Base-by-base conservation (phyloP, 106 monocot species). In the Dendrobium officinale region DNA sequence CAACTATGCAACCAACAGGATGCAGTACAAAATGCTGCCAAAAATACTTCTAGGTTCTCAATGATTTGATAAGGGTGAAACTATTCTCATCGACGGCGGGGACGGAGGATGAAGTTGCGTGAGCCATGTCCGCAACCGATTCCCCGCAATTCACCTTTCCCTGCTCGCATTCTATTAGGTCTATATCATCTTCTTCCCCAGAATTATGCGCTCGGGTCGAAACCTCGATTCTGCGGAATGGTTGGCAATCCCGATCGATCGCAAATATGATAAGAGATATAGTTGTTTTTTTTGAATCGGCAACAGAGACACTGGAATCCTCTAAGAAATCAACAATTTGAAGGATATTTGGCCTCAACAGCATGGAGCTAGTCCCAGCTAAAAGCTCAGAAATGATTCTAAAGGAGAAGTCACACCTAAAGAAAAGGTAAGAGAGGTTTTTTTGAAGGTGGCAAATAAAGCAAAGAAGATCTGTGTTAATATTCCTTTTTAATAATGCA, bases 21-120 rank as follows among this genome's bases (percentile, higher is more conserved):
- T 47, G 82, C 99, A 99, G 55, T 93, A 99, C 26, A 99, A 67
- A 40, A 93, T 75, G 64, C 93, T 89, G 59, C 95, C 92, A 67
- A 95, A 73, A 72, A 99, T 72, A 78, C 88, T 88, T 81, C 83
- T 87, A 55, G 37, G 88, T 79, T 99, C 91, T 27, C 95, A 85
- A 48, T 88, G 83, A 42, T 85, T 87, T 18, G 93, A 88, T 49
- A 96, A 75, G 37, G 99, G 91, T 66, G 94, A 90, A 72, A 78
- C 80, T 83, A 77, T 85, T 85, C 61, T 85, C 90, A 61, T 87
- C 89, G 47, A 82, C 82, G 67, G 85, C 22, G 22, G 80, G n/a
- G 2, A 82, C 73, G 68, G 87, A 42, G 74, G 77, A 41, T 41
- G 80, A 41, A 24, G 78, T 37, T 40, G 29, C 83, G 61, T 80